phyloP scores from a whole-genome alignment of 495 filamentous ascomycete genomes.

The Xylaria grammica region DNA sequence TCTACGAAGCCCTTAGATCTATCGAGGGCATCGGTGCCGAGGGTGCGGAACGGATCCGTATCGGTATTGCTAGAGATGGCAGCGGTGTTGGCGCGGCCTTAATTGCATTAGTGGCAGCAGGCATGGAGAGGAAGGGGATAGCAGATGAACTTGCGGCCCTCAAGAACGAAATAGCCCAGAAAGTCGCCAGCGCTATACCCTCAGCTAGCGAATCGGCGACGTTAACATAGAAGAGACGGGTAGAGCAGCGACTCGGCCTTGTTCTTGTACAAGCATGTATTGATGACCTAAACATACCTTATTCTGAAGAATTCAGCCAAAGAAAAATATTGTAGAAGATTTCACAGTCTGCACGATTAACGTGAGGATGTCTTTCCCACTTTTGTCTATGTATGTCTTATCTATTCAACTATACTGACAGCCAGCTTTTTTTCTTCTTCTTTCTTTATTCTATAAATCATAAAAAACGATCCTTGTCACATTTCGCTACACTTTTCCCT shows the following conservation, averaged over 20 bases:
- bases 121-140: slow-evolving; percentile 50
- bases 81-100: slow-evolving; percentile 89
- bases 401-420: background rate
- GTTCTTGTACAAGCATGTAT: slow-evolving; percentile 23
- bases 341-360: background rate
- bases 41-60: slow-evolving; percentile 80
- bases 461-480: too few species aligned
- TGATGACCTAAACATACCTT: slow-evolving; percentile 31
- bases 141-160: slow-evolving; percentile 30
- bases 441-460: too few species aligned
- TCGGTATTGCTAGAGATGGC: slow-evolving; percentile 94
- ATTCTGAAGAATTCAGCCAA: slow-evolving; percentile 21
- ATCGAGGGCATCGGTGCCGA: slow-evolving; percentile 72
- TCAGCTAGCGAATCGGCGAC: slow-evolving; percentile 31
- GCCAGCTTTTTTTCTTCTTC: too few species aligned
- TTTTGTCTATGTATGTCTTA: slow-evolving; percentile 6
- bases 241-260: background rate
- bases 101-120: slow-evolving; percentile 76
- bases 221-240: slow-evolving; percentile 30
- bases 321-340: background rate
- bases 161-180: slow-evolving; percentile 27
- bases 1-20: slow-evolving; percentile 74
- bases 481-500: background rate
- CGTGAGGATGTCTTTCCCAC: background rate
- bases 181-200: slow-evolving; percentile 24